Evolutionary conservation across 2,329 filamentous ascomycete genomes (phyloP).

Genomic region (Calonectria pteridis): DNA sequence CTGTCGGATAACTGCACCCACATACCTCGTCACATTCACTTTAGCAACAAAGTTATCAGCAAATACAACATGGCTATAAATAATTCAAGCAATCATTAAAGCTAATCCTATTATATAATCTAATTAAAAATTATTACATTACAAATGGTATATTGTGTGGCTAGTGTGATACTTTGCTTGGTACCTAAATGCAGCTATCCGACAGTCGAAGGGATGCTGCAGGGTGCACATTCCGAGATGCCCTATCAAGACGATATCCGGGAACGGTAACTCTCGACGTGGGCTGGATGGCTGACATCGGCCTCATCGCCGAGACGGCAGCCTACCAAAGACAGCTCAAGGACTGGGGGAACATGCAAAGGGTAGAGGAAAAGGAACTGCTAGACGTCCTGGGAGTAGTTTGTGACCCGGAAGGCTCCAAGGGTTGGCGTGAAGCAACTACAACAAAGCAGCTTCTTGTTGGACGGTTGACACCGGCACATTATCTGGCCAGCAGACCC

Average conservation of each 20-base stretch:
- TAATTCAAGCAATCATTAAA: no score
- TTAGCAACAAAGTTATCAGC: no score
- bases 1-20: no score
- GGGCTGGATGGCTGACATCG: not conserved
- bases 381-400: not conserved
- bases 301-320: not conserved
- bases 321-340: not conserved
- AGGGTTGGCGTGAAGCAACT: not conserved
- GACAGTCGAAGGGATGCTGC: no score
- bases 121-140: no score
- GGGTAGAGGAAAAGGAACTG: not conserved
- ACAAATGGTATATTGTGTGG: no score
- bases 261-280: not conserved
- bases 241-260: not conserved
- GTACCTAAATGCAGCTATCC: no score
- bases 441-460: not conserved
- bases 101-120: no score
- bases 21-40: no score
- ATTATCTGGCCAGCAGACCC: not conserved
- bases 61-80: no score
- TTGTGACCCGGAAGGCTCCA: not conserved
- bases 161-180: no score
- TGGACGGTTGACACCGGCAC: not conserved
- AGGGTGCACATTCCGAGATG: no score
- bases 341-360: not conserved